phyloP scores from a whole-genome alignment of 2,329 filamentous ascomycete species.

The Trichoderma endophyticum region DNA sequence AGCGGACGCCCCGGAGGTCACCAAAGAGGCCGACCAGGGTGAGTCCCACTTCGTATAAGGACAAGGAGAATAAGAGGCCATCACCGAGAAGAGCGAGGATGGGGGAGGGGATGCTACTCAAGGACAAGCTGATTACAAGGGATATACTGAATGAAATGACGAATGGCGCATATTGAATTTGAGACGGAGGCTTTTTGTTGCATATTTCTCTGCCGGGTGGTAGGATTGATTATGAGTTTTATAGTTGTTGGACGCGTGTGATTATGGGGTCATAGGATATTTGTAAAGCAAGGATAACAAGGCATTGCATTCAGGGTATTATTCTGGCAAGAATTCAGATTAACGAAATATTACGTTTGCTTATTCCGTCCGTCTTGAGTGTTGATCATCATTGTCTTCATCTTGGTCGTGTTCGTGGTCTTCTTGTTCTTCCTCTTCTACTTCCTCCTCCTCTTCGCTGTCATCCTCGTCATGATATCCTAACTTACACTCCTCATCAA shows the following conservation, averaged over 20 bases:
- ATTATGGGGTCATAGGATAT: background rate
- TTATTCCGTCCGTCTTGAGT: constrained; percentile 21
- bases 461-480: background rate
- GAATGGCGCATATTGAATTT: constrained; percentile 38
- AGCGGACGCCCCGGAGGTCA: constrained; percentile 31
- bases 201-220: background rate
- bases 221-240: background rate
- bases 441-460: constrained; percentile 25
- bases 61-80: constrained; percentile 46
- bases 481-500: constrained; percentile 27
- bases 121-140: constrained; percentile 64
- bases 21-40: constrained; percentile 18
- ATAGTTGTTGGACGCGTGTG: background rate
- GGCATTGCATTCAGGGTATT: constrained; percentile 6
- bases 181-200: background rate
- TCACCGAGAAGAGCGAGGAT: constrained; percentile 56
- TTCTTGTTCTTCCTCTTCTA: constrained; percentile 25
- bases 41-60: constrained; percentile 32
- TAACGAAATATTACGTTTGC: background rate
- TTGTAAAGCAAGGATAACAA: background rate
- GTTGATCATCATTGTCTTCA: constrained; percentile 22
- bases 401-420: background rate
- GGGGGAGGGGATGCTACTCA: constrained; percentile 60
- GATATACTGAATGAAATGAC: constrained; percentile 75
- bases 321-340: background rate